Evolutionary conservation across 495 filamentous ascomycete species (phyloP).

Genomic region (Penicillium herquei): DNA sequence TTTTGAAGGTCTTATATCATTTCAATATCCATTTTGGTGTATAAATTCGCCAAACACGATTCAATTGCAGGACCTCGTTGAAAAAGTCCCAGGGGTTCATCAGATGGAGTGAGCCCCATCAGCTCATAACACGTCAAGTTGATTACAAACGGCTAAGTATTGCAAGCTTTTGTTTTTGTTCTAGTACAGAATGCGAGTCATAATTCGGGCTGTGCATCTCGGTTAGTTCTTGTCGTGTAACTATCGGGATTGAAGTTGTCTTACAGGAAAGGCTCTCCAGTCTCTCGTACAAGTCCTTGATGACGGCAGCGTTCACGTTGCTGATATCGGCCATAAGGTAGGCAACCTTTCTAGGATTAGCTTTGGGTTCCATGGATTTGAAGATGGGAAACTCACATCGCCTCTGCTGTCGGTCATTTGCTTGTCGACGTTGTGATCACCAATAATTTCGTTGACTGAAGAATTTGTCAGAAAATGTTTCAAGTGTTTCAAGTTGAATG

Average conservation of each 20-base stretch:
- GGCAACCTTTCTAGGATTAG: constrained; percentile 58
- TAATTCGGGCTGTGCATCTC: constrained; percentile 62
- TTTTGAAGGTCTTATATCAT: too few species aligned
- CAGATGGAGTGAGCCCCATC: neutral
- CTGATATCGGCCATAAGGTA: constrained; percentile 99
- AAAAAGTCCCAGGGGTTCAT: constrained; percentile 12
- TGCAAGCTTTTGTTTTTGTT: constrained; percentile 6
- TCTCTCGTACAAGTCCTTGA: constrained; percentile 79
- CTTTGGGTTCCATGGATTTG: neutral
- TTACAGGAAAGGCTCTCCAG: constrained; percentile 80
- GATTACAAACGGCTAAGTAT: constrained; percentile 15
- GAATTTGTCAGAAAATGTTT: neutral
- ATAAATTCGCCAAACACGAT: neutral
- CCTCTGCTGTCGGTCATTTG: constrained; percentile 95
- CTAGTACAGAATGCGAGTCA: constrained; percentile 86
- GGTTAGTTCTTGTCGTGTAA: constrained; percentile 9
- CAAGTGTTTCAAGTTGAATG: neutral
- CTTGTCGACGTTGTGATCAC: constrained; percentile 96
- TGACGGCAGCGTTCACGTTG: constrained; percentile 72
- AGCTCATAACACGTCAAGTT: constrained; percentile 20
- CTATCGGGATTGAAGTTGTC: constrained; percentile 25
- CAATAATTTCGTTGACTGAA: constrained; percentile 86
- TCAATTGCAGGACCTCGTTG: constrained; percentile 19
- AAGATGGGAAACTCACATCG: constrained; percentile 55
- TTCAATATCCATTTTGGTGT: neutral